Base-by-base conservation (phyloP, 306 rosid genomes). In the Cyamopsis tetragonoloba region DNA sequence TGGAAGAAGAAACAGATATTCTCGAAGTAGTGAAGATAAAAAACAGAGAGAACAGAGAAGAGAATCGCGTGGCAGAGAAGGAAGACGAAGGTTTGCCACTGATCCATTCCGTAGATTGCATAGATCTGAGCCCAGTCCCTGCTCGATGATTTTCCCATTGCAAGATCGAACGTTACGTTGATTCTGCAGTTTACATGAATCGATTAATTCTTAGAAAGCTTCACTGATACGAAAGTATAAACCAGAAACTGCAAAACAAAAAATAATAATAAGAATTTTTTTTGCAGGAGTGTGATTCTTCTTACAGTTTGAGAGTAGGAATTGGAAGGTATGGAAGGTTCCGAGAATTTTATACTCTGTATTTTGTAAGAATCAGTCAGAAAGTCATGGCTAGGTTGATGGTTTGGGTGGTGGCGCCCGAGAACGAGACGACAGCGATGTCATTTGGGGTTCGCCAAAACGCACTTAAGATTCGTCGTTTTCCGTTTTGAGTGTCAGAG, bases 101-200 rank as follows among this genome's bases (percentile, higher is more conserved):
- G 60, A 53, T 53, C 60, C 60, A 53, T 53, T 53, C 60, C 60
- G 60, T 53, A 53, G 38, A 53, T 53, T 19, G 27, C 19, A 37
- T 53, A 53, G 60, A 53, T 53, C 60, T 32, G 60, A 1, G 60
- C 22, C 60, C 60, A 53, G 7, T 53, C 60, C 13, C 37, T 53
- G 60, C 22, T 53, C 7, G 60, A 13, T 53, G 38, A n/a, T 53
- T 53, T 53, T 26, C 60, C 60, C 60, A 53, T 53, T 53, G 17
- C 27, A 3, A 1, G 14, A 37, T 27, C 31, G 31, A 27, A 4
- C 4, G 31, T 27, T 4, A 10, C 4, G 6, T 4, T 49, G 56
- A 49, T 24, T 24, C 59, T 26, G 38, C 60, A 53, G n/a, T 22
- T 49, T 26, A 23, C 7, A 7, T n/a, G n/a, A n/a, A n/a, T n/a